Evolutionary conservation across 2,329 filamentous ascomycete genomes (phyloP), one percentile per base, ranked within the genome.

Genomic region (Bipolaris oryzae): DNA sequence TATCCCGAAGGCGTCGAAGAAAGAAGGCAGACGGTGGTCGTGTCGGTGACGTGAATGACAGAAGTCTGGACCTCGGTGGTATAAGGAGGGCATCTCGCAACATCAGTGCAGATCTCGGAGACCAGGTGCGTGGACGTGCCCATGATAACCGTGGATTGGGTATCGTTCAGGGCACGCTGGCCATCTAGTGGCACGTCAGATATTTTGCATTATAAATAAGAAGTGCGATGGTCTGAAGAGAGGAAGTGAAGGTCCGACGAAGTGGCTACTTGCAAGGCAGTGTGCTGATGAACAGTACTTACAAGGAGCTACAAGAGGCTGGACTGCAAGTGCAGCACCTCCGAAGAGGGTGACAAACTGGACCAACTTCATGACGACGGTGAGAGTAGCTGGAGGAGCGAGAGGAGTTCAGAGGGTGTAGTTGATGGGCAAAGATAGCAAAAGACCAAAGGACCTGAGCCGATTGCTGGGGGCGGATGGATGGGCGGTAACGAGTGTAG

Each of bases 11-110:
- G 61, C 39, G 57, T 64, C 7, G 60, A 60, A 15, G 58, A 64
- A 23, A 60, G 54, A 28, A 77, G 74, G 60, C 78, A 80, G 65
- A 79, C 66, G 23, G 78, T 80, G 44, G 78, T 80, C 13, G 77
- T 77, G 41, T 76, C 64, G 41, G 75, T 68, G 48, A 78, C 61
- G 58, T 76, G 71, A 18, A 63, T 63, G 28, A 62, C 66, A 43
- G 75, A 74, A 21, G 79, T 81, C 57, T 76, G 61, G 46, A 75
- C 66, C 7, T 72, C 68, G 18, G 73, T 71, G 20, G 68, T 67
- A 43, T 70, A 64, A 38, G 67, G 64, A 31, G 78, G 77, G 61
- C 78, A 80, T 62, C 74, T 61, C 43, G 55, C 56, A 20, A 62
- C 66, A 43, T 63, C 67, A 18, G 75, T 62, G n/a, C 72, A 71